phyloP scores from a whole-genome alignment of 2,329 filamentous ascomycete genomes.

The Thielaviopsis ethacetica region DNA sequence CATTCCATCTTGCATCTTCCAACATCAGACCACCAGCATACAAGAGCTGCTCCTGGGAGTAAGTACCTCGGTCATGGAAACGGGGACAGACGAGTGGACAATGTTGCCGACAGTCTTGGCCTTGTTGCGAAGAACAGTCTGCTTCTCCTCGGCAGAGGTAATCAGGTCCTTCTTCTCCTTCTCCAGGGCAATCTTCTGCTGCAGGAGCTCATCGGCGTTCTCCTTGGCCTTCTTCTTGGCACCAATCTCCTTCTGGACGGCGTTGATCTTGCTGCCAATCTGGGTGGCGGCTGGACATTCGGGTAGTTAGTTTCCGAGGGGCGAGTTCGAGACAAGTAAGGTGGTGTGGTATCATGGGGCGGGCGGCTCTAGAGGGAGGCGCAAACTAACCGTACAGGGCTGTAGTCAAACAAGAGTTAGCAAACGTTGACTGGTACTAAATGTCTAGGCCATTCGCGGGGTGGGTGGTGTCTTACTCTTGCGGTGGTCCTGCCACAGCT shows the following conservation, averaged over 20 bases:
- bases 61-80: slow-evolving; percentile 61
- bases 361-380: background rate
- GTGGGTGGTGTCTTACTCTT: slow-evolving; percentile 34
- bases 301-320: background rate
- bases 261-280: slow-evolving; percentile 72
- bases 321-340: background rate
- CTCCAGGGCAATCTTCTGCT: slow-evolving; percentile 61
- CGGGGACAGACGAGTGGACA: slow-evolving; percentile 73
- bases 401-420: slow-evolving; percentile 6
- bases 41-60: no score
- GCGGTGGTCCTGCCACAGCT: slow-evolving; percentile 70
- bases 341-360: background rate
- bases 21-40: no score
- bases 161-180: slow-evolving; percentile 69
- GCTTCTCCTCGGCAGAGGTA: slow-evolving; percentile 59
- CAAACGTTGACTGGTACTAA: background rate
- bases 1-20: background rate
- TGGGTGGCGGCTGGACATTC: slow-evolving; percentile 42
- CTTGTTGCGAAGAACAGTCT: slow-evolving; percentile 56
- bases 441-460: background rate
- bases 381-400: slow-evolving; percentile 10
- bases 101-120: slow-evolving; percentile 55
- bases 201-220: slow-evolving; percentile 62
- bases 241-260: slow-evolving; percentile 76
- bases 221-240: slow-evolving; percentile 91